A percentile compares a stretch with the other conserved stretches of the same genome.
phyloP scores from a whole-genome alignment of 345 rosid genomes.

The Euclidium syriacum region DNA sequence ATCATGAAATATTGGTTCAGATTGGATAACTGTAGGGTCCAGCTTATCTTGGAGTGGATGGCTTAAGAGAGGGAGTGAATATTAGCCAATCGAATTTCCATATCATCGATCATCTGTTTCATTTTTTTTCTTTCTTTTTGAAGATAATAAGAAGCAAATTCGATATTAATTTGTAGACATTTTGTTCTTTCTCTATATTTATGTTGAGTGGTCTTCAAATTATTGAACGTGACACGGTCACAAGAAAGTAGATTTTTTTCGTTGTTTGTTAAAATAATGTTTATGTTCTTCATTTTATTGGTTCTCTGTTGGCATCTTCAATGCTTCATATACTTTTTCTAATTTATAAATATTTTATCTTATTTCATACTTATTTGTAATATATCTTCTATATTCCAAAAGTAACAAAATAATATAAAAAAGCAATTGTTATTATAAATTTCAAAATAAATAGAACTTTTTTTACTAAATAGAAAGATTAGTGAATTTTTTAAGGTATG shows the following conservation, averaged over 20 bases:
- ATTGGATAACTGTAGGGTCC: constrained; percentile 21
- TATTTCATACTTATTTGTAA: not conserved
- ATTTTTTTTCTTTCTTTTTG: not conserved
- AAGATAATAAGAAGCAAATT: not conserved
- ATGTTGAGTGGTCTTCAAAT: constrained; percentile 20
- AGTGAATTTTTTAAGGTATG: too few species aligned
- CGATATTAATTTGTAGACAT: constrained; percentile 1
- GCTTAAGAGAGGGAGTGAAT: constrained; percentile 21
- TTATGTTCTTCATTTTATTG: not conserved
- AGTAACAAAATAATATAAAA: not conserved
- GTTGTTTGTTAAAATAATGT: too few species aligned
- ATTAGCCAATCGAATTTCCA: constrained; percentile 29
- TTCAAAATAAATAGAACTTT: too few species aligned
- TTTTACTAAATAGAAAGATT: too few species aligned
- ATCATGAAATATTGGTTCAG: constrained; percentile 12
- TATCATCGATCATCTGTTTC: not conserved
- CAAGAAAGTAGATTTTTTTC: constrained; percentile 23
- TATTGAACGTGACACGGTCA: constrained; percentile 25
- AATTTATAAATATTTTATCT: not conserved
- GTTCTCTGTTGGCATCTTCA: not conserved
- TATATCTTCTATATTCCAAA: not conserved
- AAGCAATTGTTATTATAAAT: not conserved
- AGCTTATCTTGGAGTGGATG: constrained; percentile 35
- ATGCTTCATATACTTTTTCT: not conserved
- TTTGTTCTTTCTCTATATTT: not conserved